Conservation (phyloP, 176 grass and related monocot genomes). For the Oryza australiensis region DNA sequence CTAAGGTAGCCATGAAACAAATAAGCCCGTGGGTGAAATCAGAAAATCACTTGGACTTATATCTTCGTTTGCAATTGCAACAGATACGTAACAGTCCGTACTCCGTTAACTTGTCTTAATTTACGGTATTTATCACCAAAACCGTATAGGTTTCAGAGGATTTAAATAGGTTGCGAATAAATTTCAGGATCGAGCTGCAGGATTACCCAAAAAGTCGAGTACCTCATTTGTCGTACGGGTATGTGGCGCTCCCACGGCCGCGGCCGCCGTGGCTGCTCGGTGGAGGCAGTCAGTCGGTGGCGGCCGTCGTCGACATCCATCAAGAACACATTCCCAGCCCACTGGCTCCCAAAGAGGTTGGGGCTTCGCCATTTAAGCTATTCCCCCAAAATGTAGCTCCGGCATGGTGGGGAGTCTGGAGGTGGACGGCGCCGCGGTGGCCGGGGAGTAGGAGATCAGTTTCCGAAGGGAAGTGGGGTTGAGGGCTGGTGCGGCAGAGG, state of each 20-base stretch:
- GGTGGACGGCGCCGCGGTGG: not conserved
- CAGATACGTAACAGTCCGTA: not conserved
- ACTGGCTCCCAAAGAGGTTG: not conserved
- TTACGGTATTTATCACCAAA: not conserved
- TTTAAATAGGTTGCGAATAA: not conserved
- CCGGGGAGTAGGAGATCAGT: not conserved
- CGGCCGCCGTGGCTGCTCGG: no score
- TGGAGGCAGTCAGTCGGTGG: no score
- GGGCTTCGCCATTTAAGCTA: not conserved
- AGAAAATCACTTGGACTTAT: not conserved
- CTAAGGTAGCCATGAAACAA: not conserved
- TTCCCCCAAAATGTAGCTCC: not conserved
- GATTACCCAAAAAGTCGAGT: not conserved
- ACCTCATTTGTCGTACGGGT: not conserved
- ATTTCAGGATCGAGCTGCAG: not conserved
- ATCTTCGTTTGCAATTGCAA: not conserved
- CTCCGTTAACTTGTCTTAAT: not conserved
- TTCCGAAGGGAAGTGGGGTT: not conserved
- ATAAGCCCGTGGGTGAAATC: not conserved
- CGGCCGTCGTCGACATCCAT: not conserved
- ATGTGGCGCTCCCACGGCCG: no score
- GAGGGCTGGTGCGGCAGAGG: not conserved
- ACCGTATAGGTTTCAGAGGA: not conserved
- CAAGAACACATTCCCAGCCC: not conserved
- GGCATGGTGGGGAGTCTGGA: not conserved